Percentiles rank a stretch among this genome's conserved stretches.
Evolutionary conservation across 2,329 filamentous ascomycete genomes (phyloP).

Genomic region (Coleophoma cylindrospora): DNA sequence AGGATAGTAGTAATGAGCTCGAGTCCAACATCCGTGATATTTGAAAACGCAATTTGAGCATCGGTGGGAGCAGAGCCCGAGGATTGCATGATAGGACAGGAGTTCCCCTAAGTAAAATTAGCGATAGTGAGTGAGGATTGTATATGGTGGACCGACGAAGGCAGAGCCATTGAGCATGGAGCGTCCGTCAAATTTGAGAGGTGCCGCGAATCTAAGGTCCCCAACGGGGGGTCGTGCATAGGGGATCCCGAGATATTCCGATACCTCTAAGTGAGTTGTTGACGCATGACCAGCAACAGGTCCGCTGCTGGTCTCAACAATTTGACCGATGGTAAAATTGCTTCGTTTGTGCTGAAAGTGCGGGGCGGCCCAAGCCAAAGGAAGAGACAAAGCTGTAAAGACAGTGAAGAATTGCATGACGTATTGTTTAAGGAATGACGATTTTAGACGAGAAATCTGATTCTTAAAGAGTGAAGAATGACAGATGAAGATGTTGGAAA

Average conservation of each 20-base stretch:
- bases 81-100: conserved; percentile 3
- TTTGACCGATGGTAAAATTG: conserved; percentile 12
- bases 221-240: conserved; percentile 32
- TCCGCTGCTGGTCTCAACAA: conserved; percentile 14
- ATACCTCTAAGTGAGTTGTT: conserved; percentile 10
- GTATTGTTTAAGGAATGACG: too few species aligned
- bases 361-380: too few species aligned
- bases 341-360: too few species aligned
- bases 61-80: neutral
- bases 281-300: conserved; percentile 13
- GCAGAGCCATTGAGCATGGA: conserved; percentile 10
- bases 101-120: conserved; percentile 7
- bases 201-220: conserved; percentile 29
- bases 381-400: too few species aligned
- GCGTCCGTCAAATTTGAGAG: conserved; percentile 17
- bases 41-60: conserved; percentile 6
- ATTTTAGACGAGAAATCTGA: too few species aligned
- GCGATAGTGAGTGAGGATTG: neutral
- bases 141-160: conserved; percentile 10
- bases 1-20: conserved; percentile 6
- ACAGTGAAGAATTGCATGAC: too few species aligned
- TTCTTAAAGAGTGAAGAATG: too few species aligned
- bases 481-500: too few species aligned
- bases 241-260: conserved; percentile 32
- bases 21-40: conserved; percentile 13